Evolutionary conservation across 106 monocot genomes (phyloP), one percentile per base, ranked within the genome.

Genomic region (Chionographis japonica): DNA sequence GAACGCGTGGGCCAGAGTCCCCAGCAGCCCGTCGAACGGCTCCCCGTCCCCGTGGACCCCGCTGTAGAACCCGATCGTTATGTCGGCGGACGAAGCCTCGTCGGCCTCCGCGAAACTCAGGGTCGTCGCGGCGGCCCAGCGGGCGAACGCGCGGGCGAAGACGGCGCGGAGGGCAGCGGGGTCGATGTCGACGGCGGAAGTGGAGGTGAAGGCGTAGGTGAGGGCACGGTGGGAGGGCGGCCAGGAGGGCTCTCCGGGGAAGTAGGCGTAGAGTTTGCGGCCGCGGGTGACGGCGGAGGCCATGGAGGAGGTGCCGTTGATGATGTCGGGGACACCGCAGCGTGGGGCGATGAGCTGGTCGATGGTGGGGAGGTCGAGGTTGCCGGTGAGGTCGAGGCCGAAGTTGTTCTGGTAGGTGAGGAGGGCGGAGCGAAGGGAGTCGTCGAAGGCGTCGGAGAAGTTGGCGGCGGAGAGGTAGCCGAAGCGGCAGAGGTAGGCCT

Each of bases 1-100:
- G 76, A 97, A 97, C 37, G 97, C 89, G 62, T 97, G 97, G 9
- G 92, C 97, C 53, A 97, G 73, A 51, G 89, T 97, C 40, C 92
- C 92, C 53, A 97, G 72, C 12, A 69, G 60, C 8, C 92, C 92
- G 63, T 97, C 92, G 61, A 97, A 97, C 49, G 89, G 59, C 73
- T 89, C 85, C 1, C 89, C 97, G 59, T 97, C 97, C 10, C 97
- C 92, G 73, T 97, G 97, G 8, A 82, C 74, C 3, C 97, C 84
- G 9, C 11, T 49, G 80, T 73, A 84, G 82, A 97, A 97, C 13
- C 89, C 92, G 37, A 97, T 85, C 0, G 72, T 83, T 36, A 95
- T 82, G 73, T 95, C 95, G 7, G 88, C 80, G 2, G 54, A 58
- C 3, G 49, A 14, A 6, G 8, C 49, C 12, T 74, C 56, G 16